Conservation (phyloP, 2,329 filamentous ascomycete genomes). For the Beauveria sp. region DNA sequence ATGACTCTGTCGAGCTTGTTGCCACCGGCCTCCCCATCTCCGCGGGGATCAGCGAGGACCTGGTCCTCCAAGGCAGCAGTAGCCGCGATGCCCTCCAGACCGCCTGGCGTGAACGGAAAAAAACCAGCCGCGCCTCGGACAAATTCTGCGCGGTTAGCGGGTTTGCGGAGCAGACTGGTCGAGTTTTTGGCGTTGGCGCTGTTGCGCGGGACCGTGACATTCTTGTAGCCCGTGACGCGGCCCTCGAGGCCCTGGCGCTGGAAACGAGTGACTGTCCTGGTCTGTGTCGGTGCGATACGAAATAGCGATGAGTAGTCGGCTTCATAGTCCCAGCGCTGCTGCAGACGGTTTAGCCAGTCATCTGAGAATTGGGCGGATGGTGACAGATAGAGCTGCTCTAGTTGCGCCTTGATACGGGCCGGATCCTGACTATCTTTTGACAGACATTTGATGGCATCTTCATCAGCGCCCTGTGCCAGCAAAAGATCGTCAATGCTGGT, state of each 20-base stretch:
- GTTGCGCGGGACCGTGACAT: slow-evolving; percentile 83
- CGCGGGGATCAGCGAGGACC: slow-evolving; percentile 45
- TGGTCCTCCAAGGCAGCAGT: slow-evolving; percentile 79
- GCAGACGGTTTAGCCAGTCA: slow-evolving; percentile 81
- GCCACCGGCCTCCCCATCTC: slow-evolving; percentile 34
- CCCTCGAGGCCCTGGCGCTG: slow-evolving; percentile 86
- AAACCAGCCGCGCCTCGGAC: slow-evolving; percentile 88
- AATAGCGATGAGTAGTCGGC: slow-evolving; percentile 79
- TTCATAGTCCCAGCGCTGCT: slow-evolving; percentile 81
- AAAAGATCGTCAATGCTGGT: slow-evolving; percentile 28
- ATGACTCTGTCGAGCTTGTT: slow-evolving; percentile 76
- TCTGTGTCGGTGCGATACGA: slow-evolving; percentile 81
- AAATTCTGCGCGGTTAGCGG: slow-evolving; percentile 80
- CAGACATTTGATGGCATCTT: slow-evolving; percentile 7
- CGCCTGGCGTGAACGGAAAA: slow-evolving; percentile 88
- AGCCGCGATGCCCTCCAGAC: slow-evolving; percentile 78
- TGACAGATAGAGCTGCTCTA: slow-evolving; percentile 71
- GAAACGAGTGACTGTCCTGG: slow-evolving; percentile 90
- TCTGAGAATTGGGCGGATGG: slow-evolving; percentile 73
- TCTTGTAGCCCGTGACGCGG: slow-evolving; percentile 84
- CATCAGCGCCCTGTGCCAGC: slow-evolving; percentile 19
- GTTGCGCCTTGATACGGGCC: slow-evolving; percentile 57
- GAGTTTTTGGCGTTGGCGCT: slow-evolving; percentile 93
- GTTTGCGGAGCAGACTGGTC: slow-evolving; percentile 79
- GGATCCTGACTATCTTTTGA: slow-evolving; percentile 33